These are phyloP conservation scores for Dioscorea dumetorum DNA, from an alignment of 106 monocot genomes.

Conservation along the genomic window DNA sequence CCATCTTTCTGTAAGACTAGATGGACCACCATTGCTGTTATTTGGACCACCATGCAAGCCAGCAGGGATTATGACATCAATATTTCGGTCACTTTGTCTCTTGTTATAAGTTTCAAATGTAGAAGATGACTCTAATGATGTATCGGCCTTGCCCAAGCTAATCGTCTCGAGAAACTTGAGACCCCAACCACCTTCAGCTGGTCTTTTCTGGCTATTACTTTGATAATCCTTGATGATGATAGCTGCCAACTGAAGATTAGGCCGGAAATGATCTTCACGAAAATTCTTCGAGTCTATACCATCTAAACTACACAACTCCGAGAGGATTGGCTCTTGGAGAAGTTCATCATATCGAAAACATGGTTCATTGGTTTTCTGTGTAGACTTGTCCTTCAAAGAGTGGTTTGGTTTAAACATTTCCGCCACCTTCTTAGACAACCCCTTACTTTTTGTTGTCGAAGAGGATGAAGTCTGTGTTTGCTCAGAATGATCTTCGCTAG, in stretches of 20 bases:
- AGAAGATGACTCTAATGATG: conserved; percentile 5
- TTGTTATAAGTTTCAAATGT: background rate
- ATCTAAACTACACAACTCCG: conserved; percentile 9
- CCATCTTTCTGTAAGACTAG: conserved; percentile 77
- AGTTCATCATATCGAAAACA: conserved; percentile 10
- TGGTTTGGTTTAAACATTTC: conserved; percentile 30
- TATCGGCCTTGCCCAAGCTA: background rate
- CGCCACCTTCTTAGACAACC: conserved; percentile 31
- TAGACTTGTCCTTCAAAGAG: conserved; percentile 21
- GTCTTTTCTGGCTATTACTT: conserved; percentile 14
- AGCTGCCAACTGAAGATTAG: conserved; percentile 58
- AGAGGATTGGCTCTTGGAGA: background rate
- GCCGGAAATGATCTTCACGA: conserved; percentile 11
- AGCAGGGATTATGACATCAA: conserved; percentile 50
- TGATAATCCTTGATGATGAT: conserved; percentile 44
- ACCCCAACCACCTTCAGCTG: conserved; percentile 72
- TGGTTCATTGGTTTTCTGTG: conserved; percentile 7
- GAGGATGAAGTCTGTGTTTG: conserved; percentile 22
- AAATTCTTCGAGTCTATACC: conserved; percentile 12
- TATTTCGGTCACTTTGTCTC: conserved; percentile 7
- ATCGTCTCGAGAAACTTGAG: conserved; percentile 69
- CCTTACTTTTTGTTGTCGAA: conserved; percentile 22
- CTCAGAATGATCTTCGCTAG: conserved; percentile 14
- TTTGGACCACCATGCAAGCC: conserved; percentile 60
- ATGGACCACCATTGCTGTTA: conserved; percentile 25